Conservation (phyloP, 345 rosid genomes). For the Syzygium aqueum region DNA sequence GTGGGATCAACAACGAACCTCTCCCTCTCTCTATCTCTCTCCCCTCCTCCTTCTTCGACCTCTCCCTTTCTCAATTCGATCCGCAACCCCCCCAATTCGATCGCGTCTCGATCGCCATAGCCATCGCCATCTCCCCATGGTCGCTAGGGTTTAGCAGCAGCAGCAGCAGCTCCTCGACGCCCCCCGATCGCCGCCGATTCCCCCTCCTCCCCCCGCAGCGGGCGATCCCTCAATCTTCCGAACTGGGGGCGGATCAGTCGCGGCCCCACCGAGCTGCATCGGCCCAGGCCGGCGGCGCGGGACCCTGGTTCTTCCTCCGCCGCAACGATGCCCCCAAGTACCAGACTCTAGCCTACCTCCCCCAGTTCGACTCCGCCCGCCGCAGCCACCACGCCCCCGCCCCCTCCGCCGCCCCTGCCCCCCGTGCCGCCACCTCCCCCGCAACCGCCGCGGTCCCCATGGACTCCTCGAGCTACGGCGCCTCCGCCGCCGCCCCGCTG, state of each 20-base stretch:
- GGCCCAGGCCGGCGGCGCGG: constrained; percentile 42
- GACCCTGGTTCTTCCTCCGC: constrained; percentile 59
- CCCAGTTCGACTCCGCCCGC: constrained; percentile 32
- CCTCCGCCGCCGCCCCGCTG: constrained; percentile 9
- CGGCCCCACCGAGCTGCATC: constrained; percentile 59
- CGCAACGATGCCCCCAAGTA: constrained; percentile 51
- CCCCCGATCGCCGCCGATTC: neutral
- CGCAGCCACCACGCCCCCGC: constrained; percentile 13
- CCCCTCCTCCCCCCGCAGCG: neutral
- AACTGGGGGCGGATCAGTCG: constrained; percentile 99
- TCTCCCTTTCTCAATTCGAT: neutral
- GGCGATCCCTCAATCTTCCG: constrained; percentile 8
- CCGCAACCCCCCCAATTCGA: neutral
- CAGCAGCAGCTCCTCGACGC: neutral
- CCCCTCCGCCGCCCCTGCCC: constrained; percentile 19
- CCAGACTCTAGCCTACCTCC: constrained; percentile 55
- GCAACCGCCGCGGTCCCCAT: constrained; percentile 25
- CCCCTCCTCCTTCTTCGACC: neutral
- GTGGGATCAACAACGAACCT: neutral
- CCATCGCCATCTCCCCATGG: neutral
- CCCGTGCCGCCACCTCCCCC: neutral
- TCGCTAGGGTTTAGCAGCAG: neutral
- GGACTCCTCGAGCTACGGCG: constrained; percentile 27
- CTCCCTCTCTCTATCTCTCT: neutral
- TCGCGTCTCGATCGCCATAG: neutral